Evolutionary conservation across 2,329 filamentous ascomycete genomes (phyloP).

Genomic region (Didymella sp.): DNA sequence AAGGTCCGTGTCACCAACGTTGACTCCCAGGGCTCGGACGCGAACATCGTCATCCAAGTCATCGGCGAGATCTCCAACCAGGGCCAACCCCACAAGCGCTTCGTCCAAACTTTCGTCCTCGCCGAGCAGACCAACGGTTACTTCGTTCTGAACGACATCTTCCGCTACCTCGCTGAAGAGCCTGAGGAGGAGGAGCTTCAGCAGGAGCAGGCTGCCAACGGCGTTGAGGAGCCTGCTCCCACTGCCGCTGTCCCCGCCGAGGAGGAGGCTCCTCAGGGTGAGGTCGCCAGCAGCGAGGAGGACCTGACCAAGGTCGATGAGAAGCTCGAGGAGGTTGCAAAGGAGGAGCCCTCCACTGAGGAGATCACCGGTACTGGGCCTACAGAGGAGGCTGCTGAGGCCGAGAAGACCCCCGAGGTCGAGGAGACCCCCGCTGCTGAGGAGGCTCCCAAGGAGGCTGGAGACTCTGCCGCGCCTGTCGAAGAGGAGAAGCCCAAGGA

Average conservation of each 20-base stretch:
- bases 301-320: slow-evolving; percentile 66
- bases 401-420: slow-evolving; percentile 45
- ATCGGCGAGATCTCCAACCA: slow-evolving; percentile 99
- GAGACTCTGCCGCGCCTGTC: slow-evolving; percentile 40
- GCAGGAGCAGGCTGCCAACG: slow-evolving; percentile 46
- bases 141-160: slow-evolving; percentile 98
- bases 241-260: slow-evolving; percentile 43
- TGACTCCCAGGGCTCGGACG: slow-evolving; percentile 89
- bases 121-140: slow-evolving; percentile 96
- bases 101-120: slow-evolving; percentile 96
- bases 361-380: slow-evolving; percentile 45
- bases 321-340: slow-evolving; percentile 71
- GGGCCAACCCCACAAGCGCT: slow-evolving; percentile 88
- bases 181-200: slow-evolving; percentile 68
- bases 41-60: slow-evolving; percentile 96
- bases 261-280: slow-evolving; percentile 40
- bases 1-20: slow-evolving; percentile 99
- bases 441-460: slow-evolving; percentile 46
- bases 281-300: slow-evolving; percentile 53
- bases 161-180: slow-evolving; percentile 89
- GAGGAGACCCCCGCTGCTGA: slow-evolving; percentile 52
- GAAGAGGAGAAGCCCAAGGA: slow-evolving; percentile 68
- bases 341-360: slow-evolving; percentile 42
- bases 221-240: slow-evolving; percentile 51
- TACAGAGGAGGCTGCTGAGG: slow-evolving; percentile 47